phyloP scores from a whole-genome alignment of 1,284 basidiomycete species.

The Sutorius eximius region DNA sequence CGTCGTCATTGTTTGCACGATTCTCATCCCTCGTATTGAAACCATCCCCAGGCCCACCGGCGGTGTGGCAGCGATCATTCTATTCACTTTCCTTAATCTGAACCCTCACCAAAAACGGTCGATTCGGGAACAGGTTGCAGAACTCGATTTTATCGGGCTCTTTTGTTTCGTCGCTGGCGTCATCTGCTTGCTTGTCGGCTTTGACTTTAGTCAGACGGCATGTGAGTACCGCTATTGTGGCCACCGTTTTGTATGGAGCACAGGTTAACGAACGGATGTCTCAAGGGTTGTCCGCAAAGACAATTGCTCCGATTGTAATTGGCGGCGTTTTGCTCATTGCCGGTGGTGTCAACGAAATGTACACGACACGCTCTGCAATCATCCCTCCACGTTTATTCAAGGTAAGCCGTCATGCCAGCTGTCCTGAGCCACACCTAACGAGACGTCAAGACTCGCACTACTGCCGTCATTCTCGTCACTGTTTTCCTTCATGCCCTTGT shows the following conservation, averaged over 20 bases:
- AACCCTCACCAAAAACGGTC: conserved; percentile 68
- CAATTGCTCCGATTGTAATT: conserved; percentile 73
- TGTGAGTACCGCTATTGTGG: conserved; percentile 44
- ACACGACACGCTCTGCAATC: conserved; percentile 76
- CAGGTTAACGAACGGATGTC: background rate
- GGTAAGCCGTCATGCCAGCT: conserved; percentile 34
- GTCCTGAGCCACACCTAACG: background rate
- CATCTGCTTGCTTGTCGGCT: conserved; percentile 79
- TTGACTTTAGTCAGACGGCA: conserved; percentile 69
- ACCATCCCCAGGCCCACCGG: conserved; percentile 76
- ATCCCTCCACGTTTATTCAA: conserved; percentile 80
- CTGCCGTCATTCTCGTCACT: conserved; percentile 60
- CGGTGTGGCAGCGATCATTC: conserved; percentile 64
- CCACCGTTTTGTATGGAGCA: background rate
- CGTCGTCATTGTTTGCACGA: conserved; percentile 14
- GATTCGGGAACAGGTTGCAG: conserved; percentile 54
- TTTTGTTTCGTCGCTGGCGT: conserved; percentile 70
- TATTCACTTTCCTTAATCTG: conserved; percentile 83
- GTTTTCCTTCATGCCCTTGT: conserved; percentile 66
- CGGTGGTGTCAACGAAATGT: conserved; percentile 64
- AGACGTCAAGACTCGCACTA: conserved; percentile 63
- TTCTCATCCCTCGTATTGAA: background rate
- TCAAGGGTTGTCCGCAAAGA: conserved; percentile 45
- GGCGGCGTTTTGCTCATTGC: conserved; percentile 61
- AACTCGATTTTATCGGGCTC: conserved; percentile 81